Conservation (phyloP, 257 asterid species). For the Solanum stenotomum region DNA sequence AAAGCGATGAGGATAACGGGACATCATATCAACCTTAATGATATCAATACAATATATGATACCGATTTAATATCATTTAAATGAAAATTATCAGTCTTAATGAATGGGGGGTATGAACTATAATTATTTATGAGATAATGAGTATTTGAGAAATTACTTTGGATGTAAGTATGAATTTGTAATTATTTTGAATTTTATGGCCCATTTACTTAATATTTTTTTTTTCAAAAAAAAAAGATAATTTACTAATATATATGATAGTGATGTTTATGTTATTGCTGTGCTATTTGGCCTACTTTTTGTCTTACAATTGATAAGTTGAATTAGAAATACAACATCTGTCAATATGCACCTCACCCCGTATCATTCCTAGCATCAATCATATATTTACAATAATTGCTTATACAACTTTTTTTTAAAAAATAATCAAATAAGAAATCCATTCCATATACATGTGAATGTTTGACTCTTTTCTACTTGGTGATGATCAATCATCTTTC, state of each 20-base stretch:
- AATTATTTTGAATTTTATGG: too few species aligned
- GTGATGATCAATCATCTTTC: neutral
- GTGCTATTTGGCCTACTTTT: neutral
- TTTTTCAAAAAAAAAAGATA: too few species aligned
- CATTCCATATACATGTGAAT: neutral
- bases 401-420: neutral
- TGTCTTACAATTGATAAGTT: neutral
- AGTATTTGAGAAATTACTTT: too few species aligned
- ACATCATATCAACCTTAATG: too few species aligned
- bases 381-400: neutral
- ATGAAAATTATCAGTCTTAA: too few species aligned
- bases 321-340: neutral
- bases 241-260: neutral
- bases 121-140: too few species aligned
- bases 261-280: neutral
- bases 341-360: neutral
- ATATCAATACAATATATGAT: too few species aligned
- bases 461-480: neutral
- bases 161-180: too few species aligned
- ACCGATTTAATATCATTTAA: too few species aligned
- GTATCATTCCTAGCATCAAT: neutral
- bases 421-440: neutral
- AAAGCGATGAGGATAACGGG: too few species aligned
- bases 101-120: too few species aligned
- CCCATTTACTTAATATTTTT: too few species aligned